Base-by-base conservation (phyloP, 495 filamentous ascomycete species). In the Aspergillus conjunctus region DNA sequence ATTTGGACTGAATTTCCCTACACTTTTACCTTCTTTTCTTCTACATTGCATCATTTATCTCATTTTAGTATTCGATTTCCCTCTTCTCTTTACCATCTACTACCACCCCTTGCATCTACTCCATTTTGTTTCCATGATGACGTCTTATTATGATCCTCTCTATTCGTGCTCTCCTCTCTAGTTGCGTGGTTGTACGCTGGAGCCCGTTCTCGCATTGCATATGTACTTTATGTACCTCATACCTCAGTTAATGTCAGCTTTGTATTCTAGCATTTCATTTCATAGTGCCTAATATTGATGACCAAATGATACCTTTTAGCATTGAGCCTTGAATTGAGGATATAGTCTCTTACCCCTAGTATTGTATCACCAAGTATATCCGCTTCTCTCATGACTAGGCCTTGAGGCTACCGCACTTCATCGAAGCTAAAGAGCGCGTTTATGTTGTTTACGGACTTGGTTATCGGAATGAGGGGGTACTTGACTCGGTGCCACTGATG, bases 201-300 rank as follows among this genome's bases (percentile, higher is more conserved):
- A 39, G 45, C 20, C 32, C 22, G 20, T 56, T 44, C 45, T 45
- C 60, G 54, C 51, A 34, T 54, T 62, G 55, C 20, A 51, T 64
- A 55, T 64, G 46, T 63, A 59, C 54, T 45, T 65, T 22, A 26
- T 43, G 49, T 43, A 41, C 45, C 31, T 6, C 21, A 33, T 46
- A 34, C 48, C 32, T 57, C 26, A 2, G 37, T 58, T 49, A 54
- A 70, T 63, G 51, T 64, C 48, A 21, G 39, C 54, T 61, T 45
- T 72, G 66, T 70, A 74, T 59, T 66, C 60, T 72, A 74, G 73
- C 70, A 71, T 51, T 17, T 39, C 3, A 49, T 54, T 32, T 53
- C 20, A 62, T 61, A 55, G 17, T 53, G 20, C 53, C 22, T 53
- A 20, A 62, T 61, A 55, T 30, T 53, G 20, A 60, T 55, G 31